Conservation (phyloP, 331 rosid genomes). For the Malus hybrid region DNA sequence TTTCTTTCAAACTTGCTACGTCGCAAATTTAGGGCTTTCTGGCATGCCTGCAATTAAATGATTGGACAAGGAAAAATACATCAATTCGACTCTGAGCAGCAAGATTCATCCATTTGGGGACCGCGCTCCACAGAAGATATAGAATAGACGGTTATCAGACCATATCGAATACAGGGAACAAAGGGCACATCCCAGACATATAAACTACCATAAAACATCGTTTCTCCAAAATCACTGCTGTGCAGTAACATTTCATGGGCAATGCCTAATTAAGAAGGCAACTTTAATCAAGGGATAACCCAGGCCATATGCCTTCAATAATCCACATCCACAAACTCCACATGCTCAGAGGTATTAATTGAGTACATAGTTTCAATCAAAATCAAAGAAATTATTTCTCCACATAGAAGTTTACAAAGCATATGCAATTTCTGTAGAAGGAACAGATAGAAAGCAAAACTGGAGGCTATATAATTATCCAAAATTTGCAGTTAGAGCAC, state of each 20-base stretch:
- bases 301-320: neutral
- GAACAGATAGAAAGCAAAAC: neutral
- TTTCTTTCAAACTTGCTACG: conserved; percentile 52
- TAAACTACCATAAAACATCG: neutral
- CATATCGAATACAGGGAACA: neutral
- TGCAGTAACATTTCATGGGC: neutral
- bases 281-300: neutral
- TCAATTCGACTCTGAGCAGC: neutral
- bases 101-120: neutral
- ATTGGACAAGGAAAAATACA: neutral
- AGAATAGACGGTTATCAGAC: neutral
- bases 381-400: neutral
- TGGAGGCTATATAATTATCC: neutral
- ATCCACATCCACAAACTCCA: neutral
- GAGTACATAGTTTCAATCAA: neutral
- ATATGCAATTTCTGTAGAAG: neutral
- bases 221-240: neutral
- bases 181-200: neutral
- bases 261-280: neutral
- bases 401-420: neutral
- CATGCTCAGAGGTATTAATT: too few species aligned
- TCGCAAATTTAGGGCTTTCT: conserved; percentile 48
- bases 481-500: neutral
- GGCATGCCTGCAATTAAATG: conserved; percentile 53
- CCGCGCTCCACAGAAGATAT: too few species aligned